A percentile compares a stretch with the other conserved stretches of the same genome.
phyloP scores from a whole-genome alignment of 23 red algal species.

The Pyropia haitanensis region DNA sequence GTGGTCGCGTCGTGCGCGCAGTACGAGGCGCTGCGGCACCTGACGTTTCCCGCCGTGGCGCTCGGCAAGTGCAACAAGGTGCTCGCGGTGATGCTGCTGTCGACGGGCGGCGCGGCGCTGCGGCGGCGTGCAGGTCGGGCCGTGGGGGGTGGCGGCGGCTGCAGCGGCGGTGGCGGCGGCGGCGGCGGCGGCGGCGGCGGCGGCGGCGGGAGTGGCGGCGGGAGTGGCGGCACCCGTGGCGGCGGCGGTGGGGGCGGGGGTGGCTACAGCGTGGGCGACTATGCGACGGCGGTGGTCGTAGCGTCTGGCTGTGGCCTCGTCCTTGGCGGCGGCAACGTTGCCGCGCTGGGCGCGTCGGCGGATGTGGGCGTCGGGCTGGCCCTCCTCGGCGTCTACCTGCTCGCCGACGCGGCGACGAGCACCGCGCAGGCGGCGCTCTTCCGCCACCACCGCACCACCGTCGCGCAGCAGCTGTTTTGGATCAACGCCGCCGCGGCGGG shows the following conservation, averaged over 20 bases:
- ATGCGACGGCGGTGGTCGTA: constrained; percentile 27
- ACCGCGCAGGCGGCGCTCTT: constrained; percentile 73
- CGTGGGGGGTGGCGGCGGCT: too few species aligned
- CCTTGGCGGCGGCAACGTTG: constrained; percentile 57
- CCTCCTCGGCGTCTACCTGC: constrained; percentile 49
- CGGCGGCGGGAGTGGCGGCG: too few species aligned
- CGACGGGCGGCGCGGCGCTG: constrained; percentile 10
- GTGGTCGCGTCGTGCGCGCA: constrained; percentile 69
- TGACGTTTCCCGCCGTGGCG: constrained; percentile 73
- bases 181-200: too few species aligned
- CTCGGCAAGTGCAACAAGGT: constrained; percentile 87
- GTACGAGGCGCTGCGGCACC: constrained; percentile 78
- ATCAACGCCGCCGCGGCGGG: constrained; percentile 54
- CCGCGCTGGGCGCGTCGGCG: constrained; percentile 14
- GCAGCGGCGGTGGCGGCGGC: too few species aligned
- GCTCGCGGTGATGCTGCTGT: constrained; percentile 72
- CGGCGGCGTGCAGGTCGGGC: not conserved
- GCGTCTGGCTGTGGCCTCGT: constrained; percentile 29
- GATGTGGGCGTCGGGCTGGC: constrained; percentile 39
- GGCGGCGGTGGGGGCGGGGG: too few species aligned
- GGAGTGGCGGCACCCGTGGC: too few species aligned
- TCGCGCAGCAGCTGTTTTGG: constrained; percentile 76
- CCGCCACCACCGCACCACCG: constrained; percentile 27
- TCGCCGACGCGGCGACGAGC: constrained; percentile 50
- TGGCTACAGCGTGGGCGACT: constrained; percentile 23